Evolutionary conservation across 441 rosid species (phyloP), one percentile per base, ranked within the genome.

Genomic region (Mallotus japonicus): DNA sequence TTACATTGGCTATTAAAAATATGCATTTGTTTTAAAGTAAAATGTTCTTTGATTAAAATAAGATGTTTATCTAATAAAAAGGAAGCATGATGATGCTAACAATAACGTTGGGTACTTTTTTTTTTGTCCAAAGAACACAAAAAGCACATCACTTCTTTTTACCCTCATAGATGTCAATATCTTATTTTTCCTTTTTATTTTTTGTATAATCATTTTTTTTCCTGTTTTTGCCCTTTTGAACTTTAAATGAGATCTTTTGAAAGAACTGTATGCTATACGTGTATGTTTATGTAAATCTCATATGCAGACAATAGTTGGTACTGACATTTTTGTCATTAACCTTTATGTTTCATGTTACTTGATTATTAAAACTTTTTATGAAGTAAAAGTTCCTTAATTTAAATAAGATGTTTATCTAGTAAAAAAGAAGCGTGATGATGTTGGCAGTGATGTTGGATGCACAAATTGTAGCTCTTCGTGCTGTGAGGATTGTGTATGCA

Each of bases 11-110:
- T 60, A 40, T 42, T 46, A 8, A 0, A 19, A n/a, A 11, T 10
- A 22, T 49, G 14, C 8, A 44, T 63, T 22, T 34, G 60, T 20
- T 56, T 61, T 10, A 6, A 24, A 17, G 55, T 56, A 54, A 49
- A 11, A 40, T 64, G 65, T 68, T 60, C 85, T 90, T 92, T 90
- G 76, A 90, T 78, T 67, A 73, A 68, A 65, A 75, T 69, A 77
- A 95, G 99, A 95, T 88, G 83, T 91, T 56, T 95, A 93, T 85
- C 77, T 93, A 3, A 88, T 90, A 44, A 93, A 90, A 86, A 95
- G 87, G 86, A 91, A 90, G 78, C 96, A 92, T 62, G 91, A 88
- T 65, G 72, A 77, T 81, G 83, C 81, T 77, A 83, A 78, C 75
- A 87, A 78, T 78, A 87, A 83, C 79, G 90, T 84, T 77, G 99